Base-by-base conservation (phyloP, 2,329 filamentous ascomycete species). In the Nannizziopsis arthrosporioides region DNA sequence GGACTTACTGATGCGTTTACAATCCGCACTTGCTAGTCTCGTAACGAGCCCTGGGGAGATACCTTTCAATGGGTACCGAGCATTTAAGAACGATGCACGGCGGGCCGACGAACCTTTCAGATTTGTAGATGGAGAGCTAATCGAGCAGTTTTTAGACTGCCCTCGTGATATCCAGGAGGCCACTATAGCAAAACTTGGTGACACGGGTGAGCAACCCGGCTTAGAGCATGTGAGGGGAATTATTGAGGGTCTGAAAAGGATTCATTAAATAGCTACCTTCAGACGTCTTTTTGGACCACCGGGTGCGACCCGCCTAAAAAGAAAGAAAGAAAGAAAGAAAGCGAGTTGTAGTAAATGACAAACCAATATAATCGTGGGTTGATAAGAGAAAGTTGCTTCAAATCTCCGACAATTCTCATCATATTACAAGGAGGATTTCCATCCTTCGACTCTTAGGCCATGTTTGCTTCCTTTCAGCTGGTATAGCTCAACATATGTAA, bases 121-220 rank as follows among this genome's bases (percentile, higher is more conserved):
- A 1, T 96, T 96, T 58, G 78, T 98, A 10, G 92, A 98, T 59
- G 92, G 90, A 0, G 90, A 95, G 62, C 72, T 96, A 58, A 73
- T 98, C 10, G 90, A 96, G 67, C 68, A 78, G 44, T 95, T 95
- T 61, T 65, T 96, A 55, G 81, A 88, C 54, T 70, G 85, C 53
- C 72, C 76, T 40, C 78, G 82, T 48, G 69, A 71, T 4, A 57
- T 74, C 51, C 78, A 82, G 59, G 67, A 70, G 51, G 69, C 71
- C 56, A 73, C 78, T 48, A 68, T 76, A 6, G 60, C 68, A 15
- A 71, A 72, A 1, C 56, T 78, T 49, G 34, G 67, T 67, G 36
- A 79, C 81, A 65, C 69, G 68, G 15, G 19, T 3, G 55, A 62
- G 67, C 47, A 69, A 76, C 43, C 79, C 70, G 62, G 80, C 70